These are phyloP conservation scores for Neodidymelliopsis sp. DNA, from an alignment of 2,329 filamentous ascomycete species.

Conservation along the genomic window DNA sequence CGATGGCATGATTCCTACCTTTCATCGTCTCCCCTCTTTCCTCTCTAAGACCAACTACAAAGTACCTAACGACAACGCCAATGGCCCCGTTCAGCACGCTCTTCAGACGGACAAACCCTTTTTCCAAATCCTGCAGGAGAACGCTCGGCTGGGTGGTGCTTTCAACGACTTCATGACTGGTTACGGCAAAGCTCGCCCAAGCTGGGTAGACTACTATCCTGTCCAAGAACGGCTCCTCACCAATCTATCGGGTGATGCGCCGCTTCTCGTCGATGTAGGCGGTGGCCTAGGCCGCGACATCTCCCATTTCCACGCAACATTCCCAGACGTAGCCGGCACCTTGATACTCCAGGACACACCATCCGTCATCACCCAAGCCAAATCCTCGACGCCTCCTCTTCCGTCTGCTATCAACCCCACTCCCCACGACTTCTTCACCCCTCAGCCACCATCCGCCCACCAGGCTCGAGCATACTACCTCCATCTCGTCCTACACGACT, in stretches of 20 bases:
- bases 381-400: background rate
- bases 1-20: slow-evolving; percentile 6
- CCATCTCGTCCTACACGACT: slow-evolving; percentile 4
- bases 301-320: background rate
- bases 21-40: background rate
- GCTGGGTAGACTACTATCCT: background rate
- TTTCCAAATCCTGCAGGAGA: background rate
- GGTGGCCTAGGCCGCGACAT: slow-evolving; percentile 1
- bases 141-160: background rate
- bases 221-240: slow-evolving; percentile 1
- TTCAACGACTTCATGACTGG: slow-evolving; percentile 8
- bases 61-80: background rate
- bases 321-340: background rate
- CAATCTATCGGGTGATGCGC: background rate
- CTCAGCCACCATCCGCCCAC: background rate
- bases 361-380: background rate
- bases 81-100: background rate
- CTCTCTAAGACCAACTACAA: background rate
- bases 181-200: slow-evolving; percentile 1
- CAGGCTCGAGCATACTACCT: slow-evolving; percentile 2
- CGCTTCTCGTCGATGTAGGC: background rate
- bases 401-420: background rate
- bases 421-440: background rate
- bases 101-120: slow-evolving; percentile 1
- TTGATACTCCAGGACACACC: background rate